Evolutionary conservation across 805 yeast species (phyloP).

Genomic region (Saturnispora sanitii): DNA sequence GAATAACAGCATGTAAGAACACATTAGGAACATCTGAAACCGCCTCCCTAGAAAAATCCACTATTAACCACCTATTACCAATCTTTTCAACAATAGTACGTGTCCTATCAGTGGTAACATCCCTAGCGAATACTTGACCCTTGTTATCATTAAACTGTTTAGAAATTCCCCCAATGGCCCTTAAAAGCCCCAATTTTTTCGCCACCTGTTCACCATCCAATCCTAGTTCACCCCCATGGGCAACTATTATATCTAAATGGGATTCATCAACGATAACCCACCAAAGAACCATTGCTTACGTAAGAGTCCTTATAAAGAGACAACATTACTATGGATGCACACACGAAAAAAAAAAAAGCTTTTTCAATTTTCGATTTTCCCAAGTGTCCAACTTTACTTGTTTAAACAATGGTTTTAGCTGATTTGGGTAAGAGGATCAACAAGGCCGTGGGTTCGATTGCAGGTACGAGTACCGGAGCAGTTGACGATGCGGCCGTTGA

Average conservation of each 20-base stretch:
- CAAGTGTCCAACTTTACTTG: not conserved
- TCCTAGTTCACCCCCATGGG: not conserved
- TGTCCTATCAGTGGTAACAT: constrained; percentile 27
- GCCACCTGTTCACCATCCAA: constrained; percentile 8
- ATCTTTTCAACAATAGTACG: constrained; percentile 22
- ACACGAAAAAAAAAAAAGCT: not conserved
- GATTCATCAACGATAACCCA: not conserved
- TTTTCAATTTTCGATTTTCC: not conserved
- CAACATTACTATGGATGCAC: not conserved
- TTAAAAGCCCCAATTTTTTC: constrained; percentile 18
- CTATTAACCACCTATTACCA: constrained; percentile 5
- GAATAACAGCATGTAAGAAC: constrained; percentile 23
- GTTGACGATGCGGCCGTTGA: constrained; percentile 53
- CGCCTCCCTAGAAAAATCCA: constrained; percentile 18
- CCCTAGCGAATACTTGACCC: not conserved
- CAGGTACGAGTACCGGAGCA: constrained; percentile 38
- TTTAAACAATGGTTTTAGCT: constrained; percentile 59
- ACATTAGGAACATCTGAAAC: constrained; percentile 24
- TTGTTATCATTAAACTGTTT: constrained; percentile 14
- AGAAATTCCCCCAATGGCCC: constrained; percentile 23
- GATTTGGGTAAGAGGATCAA: constrained; percentile 72
- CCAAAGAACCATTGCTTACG: not conserved
- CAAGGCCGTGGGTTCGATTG: constrained; percentile 57
- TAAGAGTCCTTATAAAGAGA: not conserved
- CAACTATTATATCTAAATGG: not conserved